Percentiles rank a stretch among this genome's conserved stretches.
Evolutionary conservation across 352 stramenopile genomes (phyloP).

Genomic region (Phytophthora aleatoria): DNA sequence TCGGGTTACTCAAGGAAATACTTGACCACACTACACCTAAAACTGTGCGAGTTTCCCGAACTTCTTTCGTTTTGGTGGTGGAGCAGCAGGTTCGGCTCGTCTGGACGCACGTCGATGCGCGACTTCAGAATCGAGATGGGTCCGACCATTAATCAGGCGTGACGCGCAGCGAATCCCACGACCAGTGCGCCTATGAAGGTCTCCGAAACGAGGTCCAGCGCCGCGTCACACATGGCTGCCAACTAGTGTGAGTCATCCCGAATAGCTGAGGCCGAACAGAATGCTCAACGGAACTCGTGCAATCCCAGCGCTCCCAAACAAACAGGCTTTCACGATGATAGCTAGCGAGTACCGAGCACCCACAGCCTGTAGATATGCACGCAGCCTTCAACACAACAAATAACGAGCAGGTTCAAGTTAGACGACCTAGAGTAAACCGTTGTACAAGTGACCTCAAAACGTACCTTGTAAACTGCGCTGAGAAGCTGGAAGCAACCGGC

Average conservation of each 20-base stretch:
- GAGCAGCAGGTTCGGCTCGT: neutral
- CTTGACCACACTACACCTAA: too few species aligned
- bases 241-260: slow-evolving; percentile 9
- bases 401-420: neutral
- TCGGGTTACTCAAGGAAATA: too few species aligned
- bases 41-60: neutral
- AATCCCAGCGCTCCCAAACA: slow-evolving; percentile 40
- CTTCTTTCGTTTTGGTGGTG: slow-evolving; percentile 15
- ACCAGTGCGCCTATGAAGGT: slow-evolving; percentile 12
- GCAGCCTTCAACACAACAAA: slow-evolving; percentile 15
- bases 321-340: slow-evolving; percentile 30
- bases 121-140: slow-evolving; percentile 24
- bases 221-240: slow-evolving; percentile 15
- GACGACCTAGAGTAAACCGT: neutral
- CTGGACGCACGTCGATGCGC: slow-evolving; percentile 14
- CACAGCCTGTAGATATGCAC: slow-evolving; percentile 24
- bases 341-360: slow-evolving; percentile 32
- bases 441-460: neutral
- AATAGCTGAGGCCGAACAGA: slow-evolving; percentile 28
- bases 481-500: slow-evolving; percentile 24
- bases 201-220: neutral
- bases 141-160: neutral
- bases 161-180: slow-evolving; percentile 23
- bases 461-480: slow-evolving; percentile 39
- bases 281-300: slow-evolving; percentile 25